These are phyloP conservation scores for Lactarius pseudohatsudake DNA, from an alignment of 768 basidiomycete genomes.

Conservation along the genomic window DNA sequence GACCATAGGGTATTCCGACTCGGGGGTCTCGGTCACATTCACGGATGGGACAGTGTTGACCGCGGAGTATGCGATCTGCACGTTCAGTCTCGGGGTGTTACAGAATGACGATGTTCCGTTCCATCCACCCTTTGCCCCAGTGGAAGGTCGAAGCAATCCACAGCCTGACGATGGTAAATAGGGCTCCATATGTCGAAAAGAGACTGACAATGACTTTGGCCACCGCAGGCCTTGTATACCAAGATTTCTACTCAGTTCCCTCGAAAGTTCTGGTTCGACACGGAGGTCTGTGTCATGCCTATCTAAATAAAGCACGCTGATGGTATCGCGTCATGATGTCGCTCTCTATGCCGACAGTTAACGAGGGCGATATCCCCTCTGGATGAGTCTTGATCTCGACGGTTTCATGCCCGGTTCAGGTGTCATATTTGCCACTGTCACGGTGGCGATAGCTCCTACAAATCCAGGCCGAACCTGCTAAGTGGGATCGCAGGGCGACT, in stretches of 20 bases:
- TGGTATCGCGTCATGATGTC: not conserved
- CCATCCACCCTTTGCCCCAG: slow-evolving; percentile 41
- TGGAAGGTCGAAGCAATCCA: slow-evolving; percentile 65
- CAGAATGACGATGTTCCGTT: slow-evolving; percentile 44
- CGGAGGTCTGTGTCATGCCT: not conserved
- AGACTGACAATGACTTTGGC: not conserved
- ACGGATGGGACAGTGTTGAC: slow-evolving; percentile 35
- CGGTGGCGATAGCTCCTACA: slow-evolving; percentile 41
- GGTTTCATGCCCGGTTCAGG: slow-evolving; percentile 60
- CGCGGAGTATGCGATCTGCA: slow-evolving; percentile 38
- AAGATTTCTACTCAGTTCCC: slow-evolving; percentile 20
- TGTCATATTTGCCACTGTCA: slow-evolving; percentile 50
- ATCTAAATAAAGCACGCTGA: not conserved
- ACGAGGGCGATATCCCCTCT: slow-evolving; percentile 49
- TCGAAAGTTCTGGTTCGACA: slow-evolving; percentile 23
- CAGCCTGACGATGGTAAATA: slow-evolving; percentile 54
- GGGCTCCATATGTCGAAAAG: not conserved
- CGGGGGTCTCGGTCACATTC: slow-evolving; percentile 53
- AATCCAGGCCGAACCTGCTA: not conserved
- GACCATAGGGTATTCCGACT: slow-evolving; percentile 39
- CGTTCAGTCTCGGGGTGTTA: slow-evolving; percentile 63
- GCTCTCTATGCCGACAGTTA: slow-evolving; percentile 21
- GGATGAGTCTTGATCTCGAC: slow-evolving; percentile 59
- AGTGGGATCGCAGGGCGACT: slow-evolving; percentile 48
- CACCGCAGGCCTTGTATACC: not conserved